Evolutionary conservation across 2,329 filamentous ascomycete species (phyloP).

Genomic region (Thelonectria rubi): DNA sequence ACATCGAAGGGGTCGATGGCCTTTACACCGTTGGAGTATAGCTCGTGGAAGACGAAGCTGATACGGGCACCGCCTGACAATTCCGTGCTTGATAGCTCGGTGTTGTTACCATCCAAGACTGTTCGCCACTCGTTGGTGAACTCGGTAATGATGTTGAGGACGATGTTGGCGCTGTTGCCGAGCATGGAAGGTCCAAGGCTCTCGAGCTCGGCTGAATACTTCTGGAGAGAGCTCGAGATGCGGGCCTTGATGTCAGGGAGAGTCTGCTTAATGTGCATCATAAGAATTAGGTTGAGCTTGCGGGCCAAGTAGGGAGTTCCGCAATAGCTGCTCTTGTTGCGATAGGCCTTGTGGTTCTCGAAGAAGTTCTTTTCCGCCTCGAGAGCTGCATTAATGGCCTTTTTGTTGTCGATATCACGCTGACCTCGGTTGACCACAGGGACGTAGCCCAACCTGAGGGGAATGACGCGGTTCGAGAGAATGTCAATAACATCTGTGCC

Average conservation of each 20-base stretch:
- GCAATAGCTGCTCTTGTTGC: conserved; percentile 98
- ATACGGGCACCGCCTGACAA: conserved; percentile 97
- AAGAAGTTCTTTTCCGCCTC: conserved; percentile 98
- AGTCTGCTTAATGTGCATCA: conserved; percentile 99
- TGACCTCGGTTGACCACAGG: conserved; percentile 98
- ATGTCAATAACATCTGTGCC: conserved; percentile 99
- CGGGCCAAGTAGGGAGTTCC: conserved; percentile 96
- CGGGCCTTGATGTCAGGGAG: conserved; percentile 98
- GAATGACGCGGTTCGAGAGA: conserved; percentile 95
- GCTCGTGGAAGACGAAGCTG: conserved; percentile 98
- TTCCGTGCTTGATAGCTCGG: conserved; percentile 92
- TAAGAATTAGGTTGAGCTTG: conserved; percentile 97
- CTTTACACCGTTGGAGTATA: conserved; percentile 97
- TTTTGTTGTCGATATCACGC: conserved; percentile 98
- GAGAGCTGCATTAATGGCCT: conserved; percentile 87
- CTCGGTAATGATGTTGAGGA: conserved; percentile 98
- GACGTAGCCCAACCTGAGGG: conserved; percentile 91
- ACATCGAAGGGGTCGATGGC: conserved; percentile 97
- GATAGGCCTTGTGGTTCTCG: conserved; percentile 97
- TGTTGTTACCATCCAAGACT: conserved; percentile 95
- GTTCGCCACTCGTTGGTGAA: conserved; percentile 98
- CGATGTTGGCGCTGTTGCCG: conserved; percentile 94
- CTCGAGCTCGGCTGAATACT: conserved; percentile 84
- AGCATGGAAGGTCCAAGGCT: conserved; percentile 92
- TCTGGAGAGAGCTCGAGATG: conserved; percentile 91